A percentile compares a stretch with the other conserved stretches of the same genome.
Conservation (phyloP, 305 asterid species). For the Coffea humblotiana region DNA sequence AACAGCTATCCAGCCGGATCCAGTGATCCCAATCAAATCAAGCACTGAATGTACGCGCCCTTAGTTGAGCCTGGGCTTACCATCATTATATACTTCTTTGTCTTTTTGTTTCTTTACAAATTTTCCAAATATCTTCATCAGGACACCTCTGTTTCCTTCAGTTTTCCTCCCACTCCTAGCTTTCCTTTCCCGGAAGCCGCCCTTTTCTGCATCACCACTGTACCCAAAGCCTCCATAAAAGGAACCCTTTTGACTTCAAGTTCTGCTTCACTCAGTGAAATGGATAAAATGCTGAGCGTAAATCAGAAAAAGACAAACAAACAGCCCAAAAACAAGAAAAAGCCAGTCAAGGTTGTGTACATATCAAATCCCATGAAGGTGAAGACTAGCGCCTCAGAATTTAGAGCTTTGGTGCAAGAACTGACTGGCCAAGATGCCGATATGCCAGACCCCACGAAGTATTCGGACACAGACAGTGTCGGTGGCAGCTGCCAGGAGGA, state of each 20-base stretch:
- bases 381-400: constrained; percentile 52
- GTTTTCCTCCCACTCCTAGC: not conserved
- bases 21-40: too few relatives aligned
- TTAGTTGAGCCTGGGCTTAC: not conserved
- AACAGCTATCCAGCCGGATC: too few relatives aligned
- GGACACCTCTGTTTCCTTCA: not conserved
- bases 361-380: constrained; percentile 73
- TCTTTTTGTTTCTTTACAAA: not conserved
- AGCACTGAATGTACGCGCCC: not conserved
- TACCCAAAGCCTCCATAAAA: not conserved
- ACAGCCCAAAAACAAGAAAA: constrained; percentile 33
- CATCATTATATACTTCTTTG: not conserved
- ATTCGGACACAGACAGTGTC: constrained; percentile 13
- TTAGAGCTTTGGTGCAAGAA: constrained; percentile 68
- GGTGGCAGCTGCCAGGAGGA: constrained; percentile 9
- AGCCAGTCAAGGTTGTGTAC: constrained; percentile 63
- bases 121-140: not conserved
- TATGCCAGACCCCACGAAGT: constrained; percentile 25
- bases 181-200: constrained; percentile 13
- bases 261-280: not conserved
- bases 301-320: constrained; percentile 32
- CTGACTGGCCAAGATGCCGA: constrained; percentile 73
- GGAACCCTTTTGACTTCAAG: not conserved
- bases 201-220: constrained; percentile 2
- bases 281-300: constrained; percentile 37